Conservation (phyloP, 139 green algal genomes). For the Chlamydomonas asymmetrica region DNA sequence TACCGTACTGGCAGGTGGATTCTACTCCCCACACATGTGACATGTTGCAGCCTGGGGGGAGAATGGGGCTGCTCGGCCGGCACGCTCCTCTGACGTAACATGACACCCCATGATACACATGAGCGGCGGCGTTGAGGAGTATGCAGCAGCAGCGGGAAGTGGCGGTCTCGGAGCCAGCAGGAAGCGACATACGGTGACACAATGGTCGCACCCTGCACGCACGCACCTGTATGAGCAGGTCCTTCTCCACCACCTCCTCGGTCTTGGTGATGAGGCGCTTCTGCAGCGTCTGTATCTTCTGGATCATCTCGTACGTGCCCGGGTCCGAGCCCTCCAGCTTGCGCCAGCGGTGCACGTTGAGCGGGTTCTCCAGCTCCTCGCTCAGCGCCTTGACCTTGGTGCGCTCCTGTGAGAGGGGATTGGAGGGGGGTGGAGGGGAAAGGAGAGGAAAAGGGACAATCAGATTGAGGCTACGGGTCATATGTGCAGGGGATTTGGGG, state of each 20-base stretch:
- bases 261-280: constrained; percentile 89
- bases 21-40: too few species aligned
- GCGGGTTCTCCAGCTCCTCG: constrained; percentile 93
- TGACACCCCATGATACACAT: too few species aligned
- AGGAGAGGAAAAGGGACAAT: neutral
- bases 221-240: constrained; percentile 75
- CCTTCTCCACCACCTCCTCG: constrained; percentile 90
- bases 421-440: too few species aligned
- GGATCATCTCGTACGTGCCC: constrained; percentile 90
- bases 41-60: too few species aligned
- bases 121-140: too few species aligned
- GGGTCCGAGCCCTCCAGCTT: constrained; percentile 94
- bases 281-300: constrained; percentile 95
- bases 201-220: neutral
- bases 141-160: too few species aligned
- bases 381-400: constrained; percentile 82
- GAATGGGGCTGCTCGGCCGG: too few species aligned
- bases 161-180: too few species aligned
- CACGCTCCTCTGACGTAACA: too few species aligned
- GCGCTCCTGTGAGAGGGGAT: constrained; percentile 45
- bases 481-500: neutral
- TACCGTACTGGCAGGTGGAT: too few species aligned
- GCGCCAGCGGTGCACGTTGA: constrained; percentile 93
- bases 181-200: too few species aligned
- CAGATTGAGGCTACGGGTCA: neutral